Conservation (phyloP, 768 basidiomycete genomes). For the Boletus reticulatus region DNA sequence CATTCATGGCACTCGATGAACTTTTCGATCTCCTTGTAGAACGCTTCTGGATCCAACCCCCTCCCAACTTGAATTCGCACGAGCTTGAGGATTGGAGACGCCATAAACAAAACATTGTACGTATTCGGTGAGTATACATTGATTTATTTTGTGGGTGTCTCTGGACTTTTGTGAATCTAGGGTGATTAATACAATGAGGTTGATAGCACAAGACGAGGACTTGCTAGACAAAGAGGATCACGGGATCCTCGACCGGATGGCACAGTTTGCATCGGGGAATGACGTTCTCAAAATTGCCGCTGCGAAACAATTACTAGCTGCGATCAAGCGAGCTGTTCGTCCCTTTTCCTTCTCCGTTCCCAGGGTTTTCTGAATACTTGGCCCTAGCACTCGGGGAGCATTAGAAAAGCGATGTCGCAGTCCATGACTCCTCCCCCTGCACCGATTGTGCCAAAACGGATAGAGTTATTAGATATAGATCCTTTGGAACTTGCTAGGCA, state of each 20-base stretch:
- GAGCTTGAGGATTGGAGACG: slow-evolving; percentile 55
- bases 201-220: slow-evolving; percentile 56
- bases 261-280: slow-evolving; percentile 47
- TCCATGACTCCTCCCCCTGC: slow-evolving; percentile 43
- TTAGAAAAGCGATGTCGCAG: slow-evolving; percentile 34
- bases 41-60: slow-evolving; percentile 57
- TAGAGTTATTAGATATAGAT: slow-evolving; percentile 59
- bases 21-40: slow-evolving; percentile 54
- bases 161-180: slow-evolving; percentile 28
- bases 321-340: slow-evolving; percentile 53
- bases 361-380: neutral
- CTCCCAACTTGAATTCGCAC: slow-evolving; percentile 38
- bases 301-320: slow-evolving; percentile 46
- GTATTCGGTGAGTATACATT: slow-evolving; percentile 46
- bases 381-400: slow-evolving; percentile 32
- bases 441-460: slow-evolving; percentile 45
- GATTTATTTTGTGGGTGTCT: neutral
- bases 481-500: slow-evolving; percentile 66
- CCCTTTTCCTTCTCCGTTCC: neutral
- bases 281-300: slow-evolving; percentile 41
- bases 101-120: slow-evolving; percentile 57
- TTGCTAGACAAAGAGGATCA: slow-evolving; percentile 54
- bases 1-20: slow-evolving; percentile 55
- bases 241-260: slow-evolving; percentile 50
- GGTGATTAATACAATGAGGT: slow-evolving; percentile 63